A percentile compares a stretch with the other conserved stretches of the same genome.
Evolutionary conservation across 495 filamentous ascomycete species (phyloP).

Genomic region (Aspergillus incahuasiensis): DNA sequence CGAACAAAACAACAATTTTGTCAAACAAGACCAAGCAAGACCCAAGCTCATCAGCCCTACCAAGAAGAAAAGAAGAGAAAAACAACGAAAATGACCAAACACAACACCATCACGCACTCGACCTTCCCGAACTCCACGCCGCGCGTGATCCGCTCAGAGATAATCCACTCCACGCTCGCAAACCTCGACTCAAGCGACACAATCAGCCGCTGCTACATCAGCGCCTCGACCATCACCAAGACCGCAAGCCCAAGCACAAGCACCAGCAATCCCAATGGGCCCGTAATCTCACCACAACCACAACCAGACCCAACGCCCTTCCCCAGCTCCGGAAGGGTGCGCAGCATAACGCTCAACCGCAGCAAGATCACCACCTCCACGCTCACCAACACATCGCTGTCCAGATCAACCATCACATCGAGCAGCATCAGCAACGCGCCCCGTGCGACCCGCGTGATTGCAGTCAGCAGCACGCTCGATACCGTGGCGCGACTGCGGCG

Average conservation of each 20-base stretch:
- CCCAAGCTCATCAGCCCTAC: not conserved
- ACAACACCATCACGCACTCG: slow-evolving; percentile 1
- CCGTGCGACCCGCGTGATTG: slow-evolving; percentile 10
- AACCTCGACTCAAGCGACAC: slow-evolving; percentile 15
- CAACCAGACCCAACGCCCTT: not conserved
- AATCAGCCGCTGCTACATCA: slow-evolving; percentile 8
- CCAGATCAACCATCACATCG: slow-evolving; percentile 15
- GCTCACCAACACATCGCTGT: slow-evolving; percentile 14
- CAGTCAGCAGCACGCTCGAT: slow-evolving; percentile 13
- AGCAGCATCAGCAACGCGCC: slow-evolving; percentile 18
- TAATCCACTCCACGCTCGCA: slow-evolving; percentile 16
- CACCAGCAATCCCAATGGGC: not conserved
- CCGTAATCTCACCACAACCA: not conserved
- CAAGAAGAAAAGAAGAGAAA: not conserved
- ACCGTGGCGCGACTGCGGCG: slow-evolving; percentile 15
- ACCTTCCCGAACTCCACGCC: slow-evolving; percentile 12
- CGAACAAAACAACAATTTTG: too few relatives aligned
- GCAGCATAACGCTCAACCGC: slow-evolving; percentile 16
- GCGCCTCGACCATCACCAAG: slow-evolving; percentile 2
- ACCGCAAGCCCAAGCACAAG: not conserved
- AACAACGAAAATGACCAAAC: slow-evolving; percentile 5
- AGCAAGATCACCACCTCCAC: slow-evolving; percentile 20
- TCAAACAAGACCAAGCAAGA: too few relatives aligned
- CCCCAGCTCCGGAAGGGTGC: not conserved
- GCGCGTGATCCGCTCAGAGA: slow-evolving; percentile 17